Evolutionary conservation across 495 filamentous ascomycete species (phyloP).

Genomic region (Neurospora sp.): DNA sequence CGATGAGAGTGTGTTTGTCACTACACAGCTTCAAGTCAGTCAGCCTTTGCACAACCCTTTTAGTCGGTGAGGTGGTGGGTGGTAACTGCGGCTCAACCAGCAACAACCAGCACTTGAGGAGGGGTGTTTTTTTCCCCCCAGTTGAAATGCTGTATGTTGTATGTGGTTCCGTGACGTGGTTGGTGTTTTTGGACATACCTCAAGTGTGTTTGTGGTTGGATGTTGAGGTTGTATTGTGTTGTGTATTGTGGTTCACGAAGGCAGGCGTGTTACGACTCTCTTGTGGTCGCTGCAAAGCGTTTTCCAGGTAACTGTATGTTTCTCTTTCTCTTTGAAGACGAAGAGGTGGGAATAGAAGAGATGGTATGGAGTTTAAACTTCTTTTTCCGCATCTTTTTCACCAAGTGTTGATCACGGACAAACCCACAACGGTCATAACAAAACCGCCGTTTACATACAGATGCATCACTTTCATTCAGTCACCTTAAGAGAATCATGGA

Average conservation of each 20-base stretch:
- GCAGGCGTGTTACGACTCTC: neutral
- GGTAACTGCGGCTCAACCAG: neutral
- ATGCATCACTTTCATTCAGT: neutral
- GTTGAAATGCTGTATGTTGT: neutral
- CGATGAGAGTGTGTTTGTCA: neutral
- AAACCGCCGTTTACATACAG: neutral
- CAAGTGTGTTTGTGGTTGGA: neutral
- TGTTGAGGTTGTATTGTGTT: neutral
- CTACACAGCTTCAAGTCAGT: neutral
- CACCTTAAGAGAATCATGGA: neutral
- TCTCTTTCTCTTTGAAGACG: neutral
- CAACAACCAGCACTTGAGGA: neutral
- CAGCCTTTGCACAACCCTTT: neutral
- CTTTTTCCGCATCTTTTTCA: neutral
- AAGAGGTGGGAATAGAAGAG: neutral
- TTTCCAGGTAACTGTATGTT: neutral
- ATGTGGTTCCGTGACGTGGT: neutral
- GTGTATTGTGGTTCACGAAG: neutral
- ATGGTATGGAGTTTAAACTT: neutral
- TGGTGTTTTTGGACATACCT: neutral
- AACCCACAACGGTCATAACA: neutral
- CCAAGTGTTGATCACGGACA: neutral
- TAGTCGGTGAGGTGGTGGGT: neutral
- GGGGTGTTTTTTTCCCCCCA: neutral
- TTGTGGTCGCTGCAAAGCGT: neutral